These are phyloP conservation scores for Sordaria brevicollis DNA, from an alignment of 495 filamentous ascomycete genomes.

Conservation along the genomic window DNA sequence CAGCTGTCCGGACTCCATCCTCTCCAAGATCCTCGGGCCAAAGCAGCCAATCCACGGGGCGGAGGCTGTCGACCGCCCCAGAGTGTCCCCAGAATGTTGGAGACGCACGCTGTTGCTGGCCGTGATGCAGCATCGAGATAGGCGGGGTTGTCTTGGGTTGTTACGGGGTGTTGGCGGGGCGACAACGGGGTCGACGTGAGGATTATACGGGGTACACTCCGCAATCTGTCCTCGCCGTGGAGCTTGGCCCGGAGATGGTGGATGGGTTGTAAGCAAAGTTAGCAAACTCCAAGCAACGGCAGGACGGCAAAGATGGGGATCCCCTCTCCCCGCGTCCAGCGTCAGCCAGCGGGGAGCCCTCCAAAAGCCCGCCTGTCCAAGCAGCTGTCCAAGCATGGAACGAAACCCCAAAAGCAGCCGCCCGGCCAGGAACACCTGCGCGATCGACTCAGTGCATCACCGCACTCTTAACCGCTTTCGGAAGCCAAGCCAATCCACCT, in stretches of 20 bases:
- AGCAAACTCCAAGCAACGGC: no score
- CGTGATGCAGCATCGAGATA: background rate
- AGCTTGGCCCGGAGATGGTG: background rate
- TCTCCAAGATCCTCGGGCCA: slow-evolving; percentile 6
- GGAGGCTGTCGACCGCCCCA: background rate
- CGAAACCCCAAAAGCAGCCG: background rate
- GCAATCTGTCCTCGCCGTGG: background rate
- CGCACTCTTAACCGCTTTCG: background rate
- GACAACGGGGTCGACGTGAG: background rate
- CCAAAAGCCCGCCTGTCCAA: no score
- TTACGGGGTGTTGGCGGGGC: background rate
- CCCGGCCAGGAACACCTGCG: background rate
- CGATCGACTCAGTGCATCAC: background rate
- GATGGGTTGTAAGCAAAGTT: no score
- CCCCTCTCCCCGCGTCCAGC: background rate
- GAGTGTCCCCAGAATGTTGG: background rate
- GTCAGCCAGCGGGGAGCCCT: no score
- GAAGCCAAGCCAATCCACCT: background rate
- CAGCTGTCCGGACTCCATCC: slow-evolving; percentile 8
- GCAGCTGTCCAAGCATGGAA: background rate
- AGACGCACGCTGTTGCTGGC: background rate
- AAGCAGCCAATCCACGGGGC: background rate
- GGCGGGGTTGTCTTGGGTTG: background rate
- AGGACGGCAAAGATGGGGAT: background rate
- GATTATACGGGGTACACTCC: background rate